phyloP scores from a whole-genome alignment of 805 yeast species.

The Schizosaccharomyces cryophilus region DNA sequence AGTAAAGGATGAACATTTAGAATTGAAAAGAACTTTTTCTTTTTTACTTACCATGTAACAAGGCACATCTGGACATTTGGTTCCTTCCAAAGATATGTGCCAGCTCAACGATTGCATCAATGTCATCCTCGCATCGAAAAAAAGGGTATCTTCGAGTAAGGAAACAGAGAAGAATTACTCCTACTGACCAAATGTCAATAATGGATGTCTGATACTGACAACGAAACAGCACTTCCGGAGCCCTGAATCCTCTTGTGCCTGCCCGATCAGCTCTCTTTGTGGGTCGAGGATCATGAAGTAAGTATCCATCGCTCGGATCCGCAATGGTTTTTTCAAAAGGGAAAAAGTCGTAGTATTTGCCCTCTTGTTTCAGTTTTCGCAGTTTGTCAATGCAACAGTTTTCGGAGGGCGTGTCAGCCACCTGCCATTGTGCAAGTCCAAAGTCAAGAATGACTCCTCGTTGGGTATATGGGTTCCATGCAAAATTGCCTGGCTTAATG shows the following conservation, averaged over 20 bases:
- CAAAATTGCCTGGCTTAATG: conserved; percentile 1
- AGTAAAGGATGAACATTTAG: background rate
- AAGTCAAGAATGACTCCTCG: background rate
- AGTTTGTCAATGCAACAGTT: background rate
- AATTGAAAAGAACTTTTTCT: background rate
- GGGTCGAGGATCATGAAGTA: background rate
- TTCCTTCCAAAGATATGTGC: conserved; percentile 1
- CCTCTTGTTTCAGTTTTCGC: background rate
- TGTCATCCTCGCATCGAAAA: conserved; percentile 1
- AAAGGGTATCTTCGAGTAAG: conserved; percentile 1
- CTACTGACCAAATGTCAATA: conserved; percentile 1
- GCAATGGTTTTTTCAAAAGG: background rate
- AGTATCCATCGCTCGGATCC: background rate
- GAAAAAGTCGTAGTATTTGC: background rate
- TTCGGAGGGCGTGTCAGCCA: background rate
- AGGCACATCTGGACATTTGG: background rate
- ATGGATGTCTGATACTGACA: background rate
- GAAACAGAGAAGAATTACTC: background rate
- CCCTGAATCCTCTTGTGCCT: conserved; percentile 1
- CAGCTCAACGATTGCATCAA: background rate
- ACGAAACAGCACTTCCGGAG: conserved; percentile 1
- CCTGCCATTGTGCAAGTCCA: background rate
- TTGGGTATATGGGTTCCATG: conserved; percentile 1
- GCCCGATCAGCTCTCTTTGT: conserved; percentile 2
- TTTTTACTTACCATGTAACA: background rate